These are phyloP conservation scores for Talaromyces sp. DNA, from an alignment of 2,329 filamentous ascomycete genomes.

Conservation along the genomic window DNA sequence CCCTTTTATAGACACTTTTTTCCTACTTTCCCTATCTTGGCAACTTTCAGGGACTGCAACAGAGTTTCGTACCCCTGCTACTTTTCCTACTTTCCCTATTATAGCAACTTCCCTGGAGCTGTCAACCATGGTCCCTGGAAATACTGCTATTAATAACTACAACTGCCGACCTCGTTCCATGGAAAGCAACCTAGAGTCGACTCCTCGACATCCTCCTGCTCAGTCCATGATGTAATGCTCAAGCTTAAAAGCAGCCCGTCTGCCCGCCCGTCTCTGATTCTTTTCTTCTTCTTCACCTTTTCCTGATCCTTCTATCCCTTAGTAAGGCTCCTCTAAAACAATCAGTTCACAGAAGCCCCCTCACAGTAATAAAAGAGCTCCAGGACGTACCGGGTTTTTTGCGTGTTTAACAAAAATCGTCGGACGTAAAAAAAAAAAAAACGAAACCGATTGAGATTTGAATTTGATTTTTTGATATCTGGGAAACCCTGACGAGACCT, in stretches of 20 bases:
- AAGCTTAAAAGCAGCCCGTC: not conserved
- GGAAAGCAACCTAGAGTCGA: not conserved
- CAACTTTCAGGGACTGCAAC: not conserved
- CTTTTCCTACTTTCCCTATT: not conserved
- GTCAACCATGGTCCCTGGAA: not conserved
- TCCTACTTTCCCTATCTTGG: too few relatives aligned
- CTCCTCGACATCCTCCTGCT: not conserved
- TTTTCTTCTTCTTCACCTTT: not conserved
- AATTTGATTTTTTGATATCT: conserved; percentile 8
- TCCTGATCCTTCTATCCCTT: not conserved
- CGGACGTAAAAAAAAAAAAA: conserved; percentile 3
- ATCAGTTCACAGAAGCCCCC: conserved; percentile 1
- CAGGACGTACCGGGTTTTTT: conserved; percentile 11
- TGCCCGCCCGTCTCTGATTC: not conserved
- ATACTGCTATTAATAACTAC: not conserved
- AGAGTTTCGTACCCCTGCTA: not conserved
- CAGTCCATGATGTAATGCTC: not conserved
- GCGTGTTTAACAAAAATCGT: conserved; percentile 9
- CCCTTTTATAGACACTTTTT: not conserved
- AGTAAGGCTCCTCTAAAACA: not conserved
- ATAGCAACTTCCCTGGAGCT: not conserved
- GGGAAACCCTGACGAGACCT: conserved; percentile 2
- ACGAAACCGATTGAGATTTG: conserved; percentile 5
- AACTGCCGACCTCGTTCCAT: not conserved
- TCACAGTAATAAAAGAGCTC: conserved; percentile 8